Conservation (phyloP, 805 yeast genomes). For the Aciculoconidium aculeatum region DNA sequence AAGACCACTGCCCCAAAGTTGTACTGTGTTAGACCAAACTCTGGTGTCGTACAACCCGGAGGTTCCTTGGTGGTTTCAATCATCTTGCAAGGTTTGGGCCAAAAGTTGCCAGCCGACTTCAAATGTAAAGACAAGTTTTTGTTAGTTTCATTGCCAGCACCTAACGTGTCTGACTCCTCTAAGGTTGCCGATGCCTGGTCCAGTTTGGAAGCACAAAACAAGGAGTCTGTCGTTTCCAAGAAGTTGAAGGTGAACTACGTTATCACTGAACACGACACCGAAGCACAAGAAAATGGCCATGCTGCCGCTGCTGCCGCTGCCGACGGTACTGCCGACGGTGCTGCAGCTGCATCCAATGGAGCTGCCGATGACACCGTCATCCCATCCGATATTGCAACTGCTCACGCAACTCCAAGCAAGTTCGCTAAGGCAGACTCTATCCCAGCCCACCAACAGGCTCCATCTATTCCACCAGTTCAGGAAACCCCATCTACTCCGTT, state of each 20-base stretch:
- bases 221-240: conserved; percentile 51
- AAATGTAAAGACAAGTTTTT: conserved; percentile 91
- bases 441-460: conserved; percentile 5
- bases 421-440: conserved; percentile 3
- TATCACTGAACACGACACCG: conserved; percentile 23
- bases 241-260: conserved; percentile 61
- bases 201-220: conserved; percentile 55
- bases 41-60: conserved; percentile 74
- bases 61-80: conserved; percentile 67
- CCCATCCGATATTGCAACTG: conserved; percentile 8
- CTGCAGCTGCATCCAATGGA: conserved; percentile 10
- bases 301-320: conserved; percentile 14
- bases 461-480: conserved; percentile 5
- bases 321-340: conserved; percentile 8
- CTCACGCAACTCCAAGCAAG: conserved; percentile 11
- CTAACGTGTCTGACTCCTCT: conserved; percentile 48
- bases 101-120: conserved; percentile 66
- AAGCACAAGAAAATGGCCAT: conserved; percentile 14
- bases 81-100: conserved; percentile 76
- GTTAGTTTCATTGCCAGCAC: conserved; percentile 78
- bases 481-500: conserved; percentile 7
- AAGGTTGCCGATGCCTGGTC: conserved; percentile 71
- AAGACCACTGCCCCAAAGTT: conserved; percentile 97
- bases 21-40: conserved; percentile 95
- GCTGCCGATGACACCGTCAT: conserved; percentile 9